Evolutionary conservation across 176 grass and related monocot species (phyloP).

Genomic region (Triticum aestivum): IWGSC_CS_RefSeq_v2.1 NC_057799.1:540082112-540082611

Average conservation of each 20-base stretch:
- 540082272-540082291: slow-evolving; percentile 83
- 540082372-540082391: not conserved
- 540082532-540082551: not conserved
- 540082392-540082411: slow-evolving; percentile 15
- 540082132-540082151: slow-evolving; percentile 93
- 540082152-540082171: slow-evolving; percentile 91
- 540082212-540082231: slow-evolving; percentile 91
- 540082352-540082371: not conserved
- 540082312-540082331: not conserved
- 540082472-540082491: no score
- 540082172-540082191: slow-evolving; percentile 82
- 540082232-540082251: slow-evolving; percentile 84
- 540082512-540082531: no score
- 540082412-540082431: slow-evolving; percentile 5
- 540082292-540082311: slow-evolving; percentile 86
- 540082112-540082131: slow-evolving; percentile 89
- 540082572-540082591: not conserved
- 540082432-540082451: not conserved
- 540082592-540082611: slow-evolving; percentile 8
- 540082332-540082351: not conserved
- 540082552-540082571: not conserved
- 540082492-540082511: no score
- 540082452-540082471: no score
- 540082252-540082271: slow-evolving; percentile 77
- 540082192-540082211: slow-evolving; percentile 64